Evolutionary conservation across 2,329 filamentous ascomycete genomes (phyloP), one percentile per base, ranked within the genome.

Genomic region (Cladophialophora carrionii): DNA sequence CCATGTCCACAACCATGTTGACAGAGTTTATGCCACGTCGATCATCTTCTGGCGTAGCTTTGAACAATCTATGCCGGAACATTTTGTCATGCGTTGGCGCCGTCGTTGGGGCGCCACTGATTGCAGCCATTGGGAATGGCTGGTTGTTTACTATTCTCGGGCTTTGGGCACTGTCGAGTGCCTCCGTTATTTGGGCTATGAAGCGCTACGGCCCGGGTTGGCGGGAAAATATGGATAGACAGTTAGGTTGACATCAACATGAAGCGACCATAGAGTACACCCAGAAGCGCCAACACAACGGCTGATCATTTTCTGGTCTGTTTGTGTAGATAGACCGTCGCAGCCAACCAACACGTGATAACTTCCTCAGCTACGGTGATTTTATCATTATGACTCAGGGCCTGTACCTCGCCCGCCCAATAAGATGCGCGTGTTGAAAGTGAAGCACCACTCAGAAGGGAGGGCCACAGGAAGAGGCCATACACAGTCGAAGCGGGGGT

Each of bases 11-110:
- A 0, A 95, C 91, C 0, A 92, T 95, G 89, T 80, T 95, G 70
- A 94, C 91, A 0, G 91, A 95, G 73, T 92, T 94, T 73, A 88
- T 94, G 82, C 90, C 90, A 14, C 83, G 85, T 49, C 83, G 84
- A 68, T 88, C 88, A 57, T 90, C 87, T 3, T 85, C 85, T 10
- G 90, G 90, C 0, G 89, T 94, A 2, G 91, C 91, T 0, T 81
- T 72, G 54, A 72, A 94, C 76, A 94, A 94, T 74, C 91, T 94
- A 72, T 82, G 91, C 58, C 81, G 91, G 55, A 95, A 94, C 71
- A 90, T 92, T 46, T 88, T 92, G 71, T 87, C 85, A 57, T 92
- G 89, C 67, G 82, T 91, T 0, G 90, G 89, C 9, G 84, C 84
- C 51, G 76, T 93, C 34, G 84, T 92, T 20, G 85, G 88, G 0